Percentiles rank a stretch among this genome's conserved stretches.
Evolutionary conservation across 768 basidiomycete genomes (phyloP).

Genomic region (Steccherinum ochraceum): DNA sequence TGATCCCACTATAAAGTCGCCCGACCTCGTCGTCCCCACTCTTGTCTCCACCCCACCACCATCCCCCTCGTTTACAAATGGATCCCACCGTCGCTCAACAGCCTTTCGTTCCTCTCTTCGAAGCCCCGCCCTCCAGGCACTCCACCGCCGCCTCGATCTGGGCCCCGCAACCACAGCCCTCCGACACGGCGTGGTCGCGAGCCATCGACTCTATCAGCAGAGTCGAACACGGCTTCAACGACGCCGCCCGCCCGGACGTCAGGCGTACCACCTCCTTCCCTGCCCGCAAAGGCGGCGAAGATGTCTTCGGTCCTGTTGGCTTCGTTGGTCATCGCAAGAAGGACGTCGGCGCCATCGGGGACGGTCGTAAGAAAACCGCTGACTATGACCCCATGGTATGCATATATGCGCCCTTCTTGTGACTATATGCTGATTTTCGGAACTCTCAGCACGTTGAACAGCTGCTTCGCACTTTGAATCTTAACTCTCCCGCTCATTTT

Average conservation of each 20-base stretch:
- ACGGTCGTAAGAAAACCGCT: conserved; percentile 62
- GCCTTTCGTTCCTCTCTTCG: conserved; percentile 22
- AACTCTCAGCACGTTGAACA: conserved; percentile 67
- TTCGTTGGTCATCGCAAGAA: conserved; percentile 34
- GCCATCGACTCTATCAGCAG: conserved; percentile 57
- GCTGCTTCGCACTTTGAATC: conserved; percentile 70
- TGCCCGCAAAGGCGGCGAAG: conserved; percentile 40
- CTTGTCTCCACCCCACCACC: not conserved
- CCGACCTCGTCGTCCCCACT: not conserved
- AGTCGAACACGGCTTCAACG: conserved; percentile 26
- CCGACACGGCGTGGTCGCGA: conserved; percentile 62
- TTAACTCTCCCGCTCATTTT: conserved; percentile 64
- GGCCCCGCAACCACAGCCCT: conserved; percentile 74
- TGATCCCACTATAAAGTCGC: not conserved
- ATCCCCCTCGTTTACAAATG: not conserved
- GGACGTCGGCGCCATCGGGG: conserved; percentile 69
- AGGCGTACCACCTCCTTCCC: conserved; percentile 21
- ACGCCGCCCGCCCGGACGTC: conserved; percentile 16
- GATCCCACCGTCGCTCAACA: not conserved
- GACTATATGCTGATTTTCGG: conserved; percentile 14
- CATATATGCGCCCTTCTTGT: conserved; percentile 12
- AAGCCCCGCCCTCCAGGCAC: conserved; percentile 14
- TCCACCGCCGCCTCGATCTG: conserved; percentile 53
- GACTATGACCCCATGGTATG: conserved; percentile 51
- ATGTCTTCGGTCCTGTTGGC: conserved; percentile 58